Conservation (phyloP, 129 eudicot species). For the Daucus carota region DNA sequence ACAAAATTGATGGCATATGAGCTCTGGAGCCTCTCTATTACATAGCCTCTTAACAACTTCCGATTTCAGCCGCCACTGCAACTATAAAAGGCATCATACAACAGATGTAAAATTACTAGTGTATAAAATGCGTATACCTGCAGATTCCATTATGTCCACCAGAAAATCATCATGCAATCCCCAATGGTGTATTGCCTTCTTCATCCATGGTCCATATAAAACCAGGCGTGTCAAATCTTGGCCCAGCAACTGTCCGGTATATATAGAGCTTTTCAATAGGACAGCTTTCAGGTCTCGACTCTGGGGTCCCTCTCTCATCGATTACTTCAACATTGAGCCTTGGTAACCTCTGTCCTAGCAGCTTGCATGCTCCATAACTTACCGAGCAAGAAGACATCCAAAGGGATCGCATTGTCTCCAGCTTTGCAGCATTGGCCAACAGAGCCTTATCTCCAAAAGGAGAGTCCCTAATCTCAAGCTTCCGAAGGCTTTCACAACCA, state of each 20-base stretch:
- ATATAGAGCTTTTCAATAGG: slow-evolving; percentile 80
- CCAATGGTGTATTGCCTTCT: slow-evolving; percentile 16
- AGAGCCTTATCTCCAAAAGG: slow-evolving; percentile 95
- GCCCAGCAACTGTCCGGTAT: slow-evolving; percentile 76
- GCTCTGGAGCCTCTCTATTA: slow-evolving; percentile 19
- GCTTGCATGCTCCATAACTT: slow-evolving; percentile 79
- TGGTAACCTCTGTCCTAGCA: slow-evolving; percentile 74
- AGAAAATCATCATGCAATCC: slow-evolving; percentile 13
- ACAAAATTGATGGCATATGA: slow-evolving; percentile 22
- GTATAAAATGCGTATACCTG: slow-evolving; percentile 25
- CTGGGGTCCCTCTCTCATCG: slow-evolving; percentile 71
- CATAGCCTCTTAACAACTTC: slow-evolving; percentile 1
- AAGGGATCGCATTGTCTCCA: slow-evolving; percentile 99
- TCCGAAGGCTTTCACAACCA: slow-evolving; percentile 84
- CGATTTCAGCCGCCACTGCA: slow-evolving; percentile 19
- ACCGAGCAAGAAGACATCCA: slow-evolving; percentile 98
- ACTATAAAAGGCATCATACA: slow-evolving; percentile 15
- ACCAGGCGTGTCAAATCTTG: slow-evolving; percentile 65
- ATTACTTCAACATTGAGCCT: slow-evolving; percentile 89
- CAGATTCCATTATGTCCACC: background rate
- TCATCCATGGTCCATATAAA: slow-evolving; percentile 70
- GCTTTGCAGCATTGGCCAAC: slow-evolving; percentile 81
- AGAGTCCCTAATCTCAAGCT: slow-evolving; percentile 90
- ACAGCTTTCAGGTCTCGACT: slow-evolving; percentile 46
- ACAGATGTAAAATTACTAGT: slow-evolving; percentile 8